These are phyloP conservation scores for Phytophthora citricola DNA, from an alignment of 352 stramenopile species.

Conservation along the genomic window DNA sequence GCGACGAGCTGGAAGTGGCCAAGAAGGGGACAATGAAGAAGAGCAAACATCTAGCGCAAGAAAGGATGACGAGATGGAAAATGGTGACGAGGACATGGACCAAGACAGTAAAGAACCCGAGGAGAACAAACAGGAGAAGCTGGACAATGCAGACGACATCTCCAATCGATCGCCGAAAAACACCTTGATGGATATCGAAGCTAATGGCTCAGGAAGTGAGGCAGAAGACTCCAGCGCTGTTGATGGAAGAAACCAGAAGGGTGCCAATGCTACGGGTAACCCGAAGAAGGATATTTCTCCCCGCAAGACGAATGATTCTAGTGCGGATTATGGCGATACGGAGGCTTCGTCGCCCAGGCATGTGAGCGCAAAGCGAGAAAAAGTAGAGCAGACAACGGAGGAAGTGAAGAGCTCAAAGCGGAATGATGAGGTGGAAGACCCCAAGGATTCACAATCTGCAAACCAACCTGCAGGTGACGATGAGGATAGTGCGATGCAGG, in stretches of 20 bases:
- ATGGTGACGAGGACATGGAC: slow-evolving; percentile 27
- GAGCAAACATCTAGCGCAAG: slow-evolving; percentile 23
- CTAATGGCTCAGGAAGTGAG: slow-evolving; percentile 24
- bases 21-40: slow-evolving; percentile 29
- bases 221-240: neutral
- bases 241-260: slow-evolving; percentile 14
- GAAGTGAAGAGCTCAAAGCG: slow-evolving; percentile 4
- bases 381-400: slow-evolving; percentile 21
- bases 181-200: slow-evolving; percentile 24
- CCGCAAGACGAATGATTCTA: slow-evolving; percentile 3
- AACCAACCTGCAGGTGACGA: neutral
- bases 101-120: slow-evolving; percentile 6
- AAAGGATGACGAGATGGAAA: slow-evolving; percentile 27
- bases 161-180: neutral
- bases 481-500: slow-evolving; percentile 5
- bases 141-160: slow-evolving; percentile 1
- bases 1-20: slow-evolving; percentile 49
- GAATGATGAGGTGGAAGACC: slow-evolving; percentile 17
- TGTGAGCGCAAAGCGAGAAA: slow-evolving; percentile 1
- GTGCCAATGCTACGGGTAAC: neutral
- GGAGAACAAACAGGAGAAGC: neutral
- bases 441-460: slow-evolving; percentile 6
- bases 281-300: slow-evolving; percentile 9
- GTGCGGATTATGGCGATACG: slow-evolving; percentile 3
- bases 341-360: slow-evolving; percentile 14